Conservation (phyloP, 2,329 filamentous ascomycete genomes). For the Neofusicoccum parvum region DNA sequence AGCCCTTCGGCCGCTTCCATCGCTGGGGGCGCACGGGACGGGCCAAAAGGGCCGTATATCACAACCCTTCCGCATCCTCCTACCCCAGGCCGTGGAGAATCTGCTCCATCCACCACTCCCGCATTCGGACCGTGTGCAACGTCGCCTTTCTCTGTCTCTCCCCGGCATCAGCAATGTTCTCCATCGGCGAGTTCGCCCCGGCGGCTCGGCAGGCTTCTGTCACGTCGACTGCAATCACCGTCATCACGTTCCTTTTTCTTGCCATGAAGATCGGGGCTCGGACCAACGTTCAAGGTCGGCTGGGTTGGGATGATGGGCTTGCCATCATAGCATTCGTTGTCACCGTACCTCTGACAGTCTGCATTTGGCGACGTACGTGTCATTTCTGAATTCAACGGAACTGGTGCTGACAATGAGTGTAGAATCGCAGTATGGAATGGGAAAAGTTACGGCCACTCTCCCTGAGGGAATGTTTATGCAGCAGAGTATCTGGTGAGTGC, state of each 20-base stretch:
- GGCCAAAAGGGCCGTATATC: background rate
- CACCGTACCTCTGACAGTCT: background rate
- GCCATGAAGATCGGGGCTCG: background rate
- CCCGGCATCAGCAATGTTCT: background rate
- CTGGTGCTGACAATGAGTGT: background rate
- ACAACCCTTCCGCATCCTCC: background rate
- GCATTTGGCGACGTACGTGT: background rate
- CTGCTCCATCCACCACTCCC: background rate
- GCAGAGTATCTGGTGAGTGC: background rate
- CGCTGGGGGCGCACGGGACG: background rate
- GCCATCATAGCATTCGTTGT: background rate
- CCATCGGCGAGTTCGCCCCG: background rate
- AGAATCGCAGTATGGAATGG: conserved; percentile 7
- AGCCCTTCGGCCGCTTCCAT: background rate
- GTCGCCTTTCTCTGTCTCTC: background rate
- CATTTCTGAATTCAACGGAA: too few relatives aligned
- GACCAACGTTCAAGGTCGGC: background rate
- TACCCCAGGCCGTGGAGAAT: background rate
- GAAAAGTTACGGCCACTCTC: background rate
- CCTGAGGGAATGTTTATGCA: background rate
- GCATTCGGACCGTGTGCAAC: background rate
- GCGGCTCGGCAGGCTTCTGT: background rate
- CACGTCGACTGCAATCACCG: background rate
- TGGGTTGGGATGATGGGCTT: conserved; percentile 5
- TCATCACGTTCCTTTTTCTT: background rate